Percentiles rank a stretch among this genome's conserved stretches.
Evolutionary conservation across 495 filamentous ascomycete genomes (phyloP).

Genomic region (Hypoxylon subgilvum): DNA sequence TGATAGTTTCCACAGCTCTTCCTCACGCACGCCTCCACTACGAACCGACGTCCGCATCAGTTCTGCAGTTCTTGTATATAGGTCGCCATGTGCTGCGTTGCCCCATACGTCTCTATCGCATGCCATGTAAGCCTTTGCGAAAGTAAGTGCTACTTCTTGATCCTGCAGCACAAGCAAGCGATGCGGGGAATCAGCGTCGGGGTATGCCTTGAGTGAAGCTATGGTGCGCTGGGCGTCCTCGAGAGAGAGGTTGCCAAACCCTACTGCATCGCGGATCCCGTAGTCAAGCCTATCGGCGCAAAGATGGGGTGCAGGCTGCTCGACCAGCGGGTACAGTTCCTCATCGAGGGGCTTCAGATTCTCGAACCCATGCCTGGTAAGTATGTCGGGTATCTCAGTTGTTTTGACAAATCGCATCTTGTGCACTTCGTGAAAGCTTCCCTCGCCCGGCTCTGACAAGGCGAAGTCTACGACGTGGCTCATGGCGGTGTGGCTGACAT

Average conservation of each 20-base stretch:
- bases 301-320: conserved; percentile 49
- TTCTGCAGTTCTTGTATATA: conserved; percentile 44
- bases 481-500: conserved; percentile 52
- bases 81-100: conserved; percentile 42
- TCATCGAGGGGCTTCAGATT: conserved; percentile 45
- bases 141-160: conserved; percentile 38
- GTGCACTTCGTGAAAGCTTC: conserved; percentile 53
- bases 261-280: conserved; percentile 48
- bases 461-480: conserved; percentile 53
- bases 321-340: conserved; percentile 50
- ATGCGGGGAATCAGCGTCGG: conserved; percentile 29
- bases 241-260: conserved; percentile 42
- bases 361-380: conserved; percentile 42
- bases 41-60: conserved; percentile 44
- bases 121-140: conserved; percentile 45
- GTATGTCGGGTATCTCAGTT: conserved; percentile 44
- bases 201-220: conserved; percentile 41
- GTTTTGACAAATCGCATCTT: conserved; percentile 49
- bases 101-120: conserved; percentile 49
- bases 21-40: conserved; percentile 36
- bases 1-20: conserved; percentile 46
- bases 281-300: conserved; percentile 56
- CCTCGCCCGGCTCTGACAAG: conserved; percentile 48
- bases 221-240: conserved; percentile 39
- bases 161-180: conserved; percentile 48